A percentile compares a stretch with the other conserved stretches of the same genome.
These are phyloP conservation scores for Chlamydomonas schloesseri DNA, from an alignment of 139 green algal genomes.

Conservation along the genomic window DNA sequence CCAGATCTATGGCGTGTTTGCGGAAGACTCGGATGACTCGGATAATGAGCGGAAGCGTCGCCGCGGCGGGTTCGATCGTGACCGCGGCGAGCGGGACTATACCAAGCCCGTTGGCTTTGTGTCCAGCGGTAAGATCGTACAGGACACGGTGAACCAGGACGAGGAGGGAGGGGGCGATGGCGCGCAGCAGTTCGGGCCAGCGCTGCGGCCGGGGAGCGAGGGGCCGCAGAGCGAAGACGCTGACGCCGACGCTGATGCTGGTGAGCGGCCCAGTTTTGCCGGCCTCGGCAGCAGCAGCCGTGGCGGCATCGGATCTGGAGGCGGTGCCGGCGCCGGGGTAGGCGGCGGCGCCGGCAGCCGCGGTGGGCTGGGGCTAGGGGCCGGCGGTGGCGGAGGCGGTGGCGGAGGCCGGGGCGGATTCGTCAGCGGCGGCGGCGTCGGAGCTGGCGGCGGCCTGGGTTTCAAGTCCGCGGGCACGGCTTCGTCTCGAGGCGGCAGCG, in stretches of 20 bases:
- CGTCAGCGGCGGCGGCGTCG: slow-evolving; percentile 8
- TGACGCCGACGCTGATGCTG: background rate
- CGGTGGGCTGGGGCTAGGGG: slow-evolving; percentile 36
- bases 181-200: slow-evolving; percentile 6
- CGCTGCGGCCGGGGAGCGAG: slow-evolving; percentile 15
- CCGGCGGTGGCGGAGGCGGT: slow-evolving; percentile 31
- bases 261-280: slow-evolving; percentile 29
- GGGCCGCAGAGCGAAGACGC: background rate
- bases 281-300: background rate
- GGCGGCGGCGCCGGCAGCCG: slow-evolving; percentile 12
- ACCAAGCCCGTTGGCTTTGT: slow-evolving; percentile 89
- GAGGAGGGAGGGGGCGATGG: slow-evolving; percentile 7
- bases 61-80: slow-evolving; percentile 32
- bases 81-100: slow-evolving; percentile 29
- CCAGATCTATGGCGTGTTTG: slow-evolving; percentile 90
- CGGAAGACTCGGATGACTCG: slow-evolving; percentile 53
- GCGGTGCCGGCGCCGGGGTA: background rate
- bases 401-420: background rate
- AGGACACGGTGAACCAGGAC: slow-evolving; percentile 33
- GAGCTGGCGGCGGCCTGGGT: slow-evolving; percentile 47
- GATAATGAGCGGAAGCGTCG: slow-evolving; percentile 45
- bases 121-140: slow-evolving; percentile 67
- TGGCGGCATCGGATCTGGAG: slow-evolving; percentile 1
- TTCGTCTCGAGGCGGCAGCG: background rate
- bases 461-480: slow-evolving; percentile 43